phyloP scores from a whole-genome alignment of 768 basidiomycete species.

The Omphalotus guepiniiformis region DNA sequence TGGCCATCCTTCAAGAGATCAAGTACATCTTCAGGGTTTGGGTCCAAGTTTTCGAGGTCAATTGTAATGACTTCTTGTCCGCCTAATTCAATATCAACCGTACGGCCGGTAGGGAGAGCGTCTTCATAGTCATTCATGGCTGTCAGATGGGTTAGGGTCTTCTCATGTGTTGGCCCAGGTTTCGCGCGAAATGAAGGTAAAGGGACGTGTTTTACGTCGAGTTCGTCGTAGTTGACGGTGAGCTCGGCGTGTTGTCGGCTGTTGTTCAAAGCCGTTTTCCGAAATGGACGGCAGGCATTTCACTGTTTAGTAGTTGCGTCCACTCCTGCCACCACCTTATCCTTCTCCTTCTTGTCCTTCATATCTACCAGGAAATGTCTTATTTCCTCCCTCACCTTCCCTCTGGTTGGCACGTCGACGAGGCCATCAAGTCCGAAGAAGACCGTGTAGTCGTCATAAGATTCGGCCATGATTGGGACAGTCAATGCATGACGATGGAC shows the following conservation, averaged over 20 bases:
- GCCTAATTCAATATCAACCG: slow-evolving; percentile 75
- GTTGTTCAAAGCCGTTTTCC: background rate
- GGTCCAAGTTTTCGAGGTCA: slow-evolving; percentile 83
- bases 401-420: slow-evolving; percentile 98
- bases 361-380: slow-evolving; percentile 49
- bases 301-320: too few relatives aligned
- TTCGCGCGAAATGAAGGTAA: background rate
- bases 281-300: background rate
- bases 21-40: slow-evolving; percentile 69
- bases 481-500: slow-evolving; percentile 98
- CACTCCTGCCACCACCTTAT: background rate
- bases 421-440: slow-evolving; percentile 97
- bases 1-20: slow-evolving; percentile 69
- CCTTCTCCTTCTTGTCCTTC: background rate
- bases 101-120: slow-evolving; percentile 23
- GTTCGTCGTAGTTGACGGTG: background rate
- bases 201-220: background rate
- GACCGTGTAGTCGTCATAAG: slow-evolving; percentile 92
- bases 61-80: slow-evolving; percentile 86
- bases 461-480: slow-evolving; percentile 92
- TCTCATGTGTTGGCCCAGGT: background rate
- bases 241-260: background rate
- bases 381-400: slow-evolving; percentile 87
- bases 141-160: background rate
- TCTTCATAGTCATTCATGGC: slow-evolving; percentile 6